Conservation (phyloP, 2,329 filamentous ascomycete genomes). For the Neophaeococcomyces aloes region DNA sequence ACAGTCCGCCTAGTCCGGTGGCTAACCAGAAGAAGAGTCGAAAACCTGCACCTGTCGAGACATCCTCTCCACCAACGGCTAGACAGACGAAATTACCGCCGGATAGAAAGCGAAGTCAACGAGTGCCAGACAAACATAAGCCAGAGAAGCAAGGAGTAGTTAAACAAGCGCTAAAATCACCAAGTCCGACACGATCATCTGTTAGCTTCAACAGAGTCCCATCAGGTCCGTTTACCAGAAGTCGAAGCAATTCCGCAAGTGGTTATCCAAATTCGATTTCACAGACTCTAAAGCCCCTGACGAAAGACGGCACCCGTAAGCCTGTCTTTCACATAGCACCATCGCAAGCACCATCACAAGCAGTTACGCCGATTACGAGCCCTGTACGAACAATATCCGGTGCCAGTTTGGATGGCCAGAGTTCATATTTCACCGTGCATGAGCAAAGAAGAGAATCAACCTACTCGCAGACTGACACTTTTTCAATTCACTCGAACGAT, state of each 20-base stretch:
- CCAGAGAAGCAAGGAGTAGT: constrained; percentile 14
- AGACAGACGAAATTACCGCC: constrained; percentile 11
- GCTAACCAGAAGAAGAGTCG: constrained; percentile 23
- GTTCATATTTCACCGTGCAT: constrained; percentile 27
- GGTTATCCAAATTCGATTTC: neutral
- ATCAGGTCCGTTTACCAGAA: constrained; percentile 1
- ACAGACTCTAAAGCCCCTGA: constrained; percentile 3
- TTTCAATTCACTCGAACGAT: constrained; percentile 29
- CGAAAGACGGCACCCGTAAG: constrained; percentile 7
- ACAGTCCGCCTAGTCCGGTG: constrained; percentile 6
- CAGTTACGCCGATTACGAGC: constrained; percentile 15
- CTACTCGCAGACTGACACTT: constrained; percentile 33
- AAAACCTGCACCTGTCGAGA: constrained; percentile 12
- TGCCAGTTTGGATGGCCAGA: constrained; percentile 14
- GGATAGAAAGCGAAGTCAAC: constrained; percentile 12
- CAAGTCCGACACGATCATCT: constrained; percentile 20
- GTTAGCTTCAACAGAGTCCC: constrained; percentile 10
- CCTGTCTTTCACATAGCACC: neutral
- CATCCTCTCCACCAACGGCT: constrained; percentile 8
- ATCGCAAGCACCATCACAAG: constrained; percentile 13
- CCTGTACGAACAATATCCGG: constrained; percentile 8
- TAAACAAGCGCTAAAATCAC: constrained; percentile 20
- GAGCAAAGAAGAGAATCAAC: constrained; percentile 32
- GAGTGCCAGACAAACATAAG: constrained; percentile 2
- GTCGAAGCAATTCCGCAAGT: constrained; percentile 1